These are phyloP conservation scores for Corniculantispora saksenae DNA, from an alignment of 2,329 filamentous ascomycete genomes.

Conservation along the genomic window DNA sequence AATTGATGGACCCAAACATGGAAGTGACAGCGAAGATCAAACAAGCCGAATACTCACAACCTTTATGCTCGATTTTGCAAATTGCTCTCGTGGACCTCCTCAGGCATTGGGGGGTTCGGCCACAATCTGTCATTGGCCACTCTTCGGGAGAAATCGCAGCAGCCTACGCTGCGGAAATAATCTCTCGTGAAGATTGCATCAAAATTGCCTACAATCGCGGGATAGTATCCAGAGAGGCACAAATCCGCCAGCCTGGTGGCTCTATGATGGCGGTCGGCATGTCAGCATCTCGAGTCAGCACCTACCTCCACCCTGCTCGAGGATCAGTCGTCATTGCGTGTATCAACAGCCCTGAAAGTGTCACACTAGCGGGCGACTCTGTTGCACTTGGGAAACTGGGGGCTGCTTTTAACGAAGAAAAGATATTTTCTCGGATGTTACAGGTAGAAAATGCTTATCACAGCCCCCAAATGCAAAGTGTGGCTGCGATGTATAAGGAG, in stretches of 20 bases:
- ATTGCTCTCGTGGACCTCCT: constrained; percentile 39
- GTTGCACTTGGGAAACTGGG: constrained; percentile 24
- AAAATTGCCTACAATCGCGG: constrained; percentile 35
- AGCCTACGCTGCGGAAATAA: constrained; percentile 28
- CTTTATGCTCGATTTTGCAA: constrained; percentile 43
- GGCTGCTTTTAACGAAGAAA: neutral
- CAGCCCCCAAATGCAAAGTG: constrained; percentile 27
- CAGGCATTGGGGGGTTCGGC: constrained; percentile 28
- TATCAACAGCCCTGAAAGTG: too few relatives aligned
- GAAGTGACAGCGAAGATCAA: constrained; percentile 30
- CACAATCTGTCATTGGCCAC: constrained; percentile 35
- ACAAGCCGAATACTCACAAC: constrained; percentile 30
- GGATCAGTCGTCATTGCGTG: neutral
- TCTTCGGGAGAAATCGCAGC: constrained; percentile 41
- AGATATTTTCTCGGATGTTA: neutral
- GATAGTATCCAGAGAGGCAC: neutral
- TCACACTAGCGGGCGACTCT: neutral
- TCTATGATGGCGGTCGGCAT: constrained; percentile 33
- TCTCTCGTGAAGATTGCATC: constrained; percentile 28
- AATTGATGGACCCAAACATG: constrained; percentile 25
- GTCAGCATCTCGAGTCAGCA: constrained; percentile 9
- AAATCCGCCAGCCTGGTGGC: neutral
- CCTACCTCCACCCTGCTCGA: neutral
- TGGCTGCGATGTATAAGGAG: constrained; percentile 23
- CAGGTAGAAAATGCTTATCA: constrained; percentile 25